Base-by-base conservation (phyloP, 257 asterid genomes). In the Plantago ovata region DNA sequence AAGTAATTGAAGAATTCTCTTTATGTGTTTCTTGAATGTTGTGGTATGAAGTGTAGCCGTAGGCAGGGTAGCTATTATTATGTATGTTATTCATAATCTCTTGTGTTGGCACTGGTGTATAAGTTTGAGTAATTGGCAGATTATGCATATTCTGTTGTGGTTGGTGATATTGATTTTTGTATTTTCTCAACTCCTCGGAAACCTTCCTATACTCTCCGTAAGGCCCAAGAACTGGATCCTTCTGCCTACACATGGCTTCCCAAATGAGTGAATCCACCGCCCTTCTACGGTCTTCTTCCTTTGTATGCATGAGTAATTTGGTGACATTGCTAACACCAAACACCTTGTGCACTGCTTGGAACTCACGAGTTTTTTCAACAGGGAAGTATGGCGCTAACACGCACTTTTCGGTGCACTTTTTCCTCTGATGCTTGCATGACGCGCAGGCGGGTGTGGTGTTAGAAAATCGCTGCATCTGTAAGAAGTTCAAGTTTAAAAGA, bases 381-480 rank as follows among this genome's bases (percentile, higher is more conserved):
- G 95, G 96, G 33, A 92, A 92, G 46, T 71, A 77, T 12, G 94
- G 93, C 0, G 95, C 95, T 56, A 92, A n/a, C 7, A 61, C 60
- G 58, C 96, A 92, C 41, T 81, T 84, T 0, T 84, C 85, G 3
- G 84, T 77, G 78, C 96, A 88, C 71, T 82, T 88, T 74, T 92
- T 85, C 6, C 96, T 62, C 50, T 92, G 98, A 73, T 92, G 96
- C 81, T 88, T 92, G 96, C 98, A 92, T 59, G 98, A 79, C 13
- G 96, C 94, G 55, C 98, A 92, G 24, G 98, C 95, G 51, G 86
- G 62, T 22, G 74, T 50, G 42, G 58, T 53, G 5, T 51, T 76
- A 22, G 62, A 38, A 16, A 41, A 18, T 32, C 81, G 69, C 9
- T 74, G 85, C 89, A 79, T 77, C 9, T 46, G 40, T 45, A 44